Evolutionary conservation across 2,329 filamentous ascomycete genomes (phyloP).

Genomic region (Xylariaceae sp.): DNA sequence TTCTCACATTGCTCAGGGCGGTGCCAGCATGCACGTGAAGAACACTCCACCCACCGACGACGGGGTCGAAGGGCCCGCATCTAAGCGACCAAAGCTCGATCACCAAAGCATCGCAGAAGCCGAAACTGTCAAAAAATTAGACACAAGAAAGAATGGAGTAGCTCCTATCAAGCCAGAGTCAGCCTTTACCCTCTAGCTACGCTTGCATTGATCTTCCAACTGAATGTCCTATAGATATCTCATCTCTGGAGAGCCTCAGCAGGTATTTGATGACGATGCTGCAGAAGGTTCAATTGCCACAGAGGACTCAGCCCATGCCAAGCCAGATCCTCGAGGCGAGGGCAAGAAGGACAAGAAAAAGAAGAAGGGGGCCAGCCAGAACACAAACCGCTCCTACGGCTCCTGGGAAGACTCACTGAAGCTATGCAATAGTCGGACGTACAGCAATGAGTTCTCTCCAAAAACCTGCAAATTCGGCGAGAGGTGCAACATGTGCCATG

Average conservation of each 20-base stretch:
- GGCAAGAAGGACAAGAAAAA: slow-evolving; percentile 45
- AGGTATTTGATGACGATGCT: slow-evolving; percentile 50
- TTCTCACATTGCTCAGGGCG: no score
- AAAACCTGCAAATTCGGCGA: slow-evolving; percentile 72
- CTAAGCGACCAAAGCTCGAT: slow-evolving; percentile 58
- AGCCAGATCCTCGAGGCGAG: slow-evolving; percentile 28
- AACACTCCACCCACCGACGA: no score
- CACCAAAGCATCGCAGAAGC: slow-evolving; percentile 16
- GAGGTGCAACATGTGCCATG: slow-evolving; percentile 76
- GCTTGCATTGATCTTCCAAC: background rate
- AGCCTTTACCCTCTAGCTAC: slow-evolving; percentile 7
- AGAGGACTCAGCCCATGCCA: slow-evolving; percentile 53
- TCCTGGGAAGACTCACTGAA: slow-evolving; percentile 71
- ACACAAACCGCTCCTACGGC: slow-evolving; percentile 78
- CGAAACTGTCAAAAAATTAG: slow-evolving; percentile 7
- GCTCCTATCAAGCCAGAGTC: slow-evolving; percentile 36
- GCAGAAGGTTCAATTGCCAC: slow-evolving; percentile 55
- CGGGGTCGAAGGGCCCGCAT: slow-evolving; percentile 38
- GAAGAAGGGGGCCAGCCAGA: slow-evolving; percentile 68
- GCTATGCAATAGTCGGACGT: slow-evolving; percentile 71
- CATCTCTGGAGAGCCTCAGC: slow-evolving; percentile 23
- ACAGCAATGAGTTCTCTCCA: slow-evolving; percentile 77
- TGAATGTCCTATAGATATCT: slow-evolving; percentile 26
- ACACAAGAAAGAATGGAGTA: slow-evolving; percentile 22
- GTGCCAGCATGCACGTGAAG: no score